Conservation (phyloP, 768 basidiomycete genomes). For the Termitomyces sp. region DNA sequence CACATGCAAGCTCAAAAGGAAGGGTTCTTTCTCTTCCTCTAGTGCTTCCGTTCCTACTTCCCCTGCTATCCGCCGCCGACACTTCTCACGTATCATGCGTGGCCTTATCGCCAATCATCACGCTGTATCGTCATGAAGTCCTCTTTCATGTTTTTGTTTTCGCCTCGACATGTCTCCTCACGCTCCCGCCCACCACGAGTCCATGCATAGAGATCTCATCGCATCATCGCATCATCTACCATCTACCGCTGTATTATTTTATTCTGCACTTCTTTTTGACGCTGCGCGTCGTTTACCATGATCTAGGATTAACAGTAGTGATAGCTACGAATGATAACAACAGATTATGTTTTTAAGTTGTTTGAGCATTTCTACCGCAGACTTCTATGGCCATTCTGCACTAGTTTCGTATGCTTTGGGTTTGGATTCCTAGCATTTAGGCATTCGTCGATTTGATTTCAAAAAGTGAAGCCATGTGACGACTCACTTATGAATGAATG, state of each 20-base stretch:
- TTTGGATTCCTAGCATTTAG: no score
- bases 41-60: background rate
- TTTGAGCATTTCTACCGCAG: no score
- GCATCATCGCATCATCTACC: no score
- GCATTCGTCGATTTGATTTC: no score
- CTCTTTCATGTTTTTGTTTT: background rate
- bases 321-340: background rate
- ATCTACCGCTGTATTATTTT: background rate
- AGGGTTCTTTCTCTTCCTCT: background rate
- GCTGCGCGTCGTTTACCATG: constrained; percentile 3
- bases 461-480: no score
- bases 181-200: background rate
- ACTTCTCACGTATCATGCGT: constrained; percentile 26
- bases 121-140: background rate
- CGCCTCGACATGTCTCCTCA: background rate
- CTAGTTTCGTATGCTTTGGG: no score
- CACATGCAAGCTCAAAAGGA: constrained; percentile 16
- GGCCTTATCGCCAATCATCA: constrained; percentile 16
- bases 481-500: no score
- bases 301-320: background rate
- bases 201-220: background rate
- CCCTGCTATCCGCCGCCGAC: constrained; percentile 16
- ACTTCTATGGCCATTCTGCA: background rate
- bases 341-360: background rate
- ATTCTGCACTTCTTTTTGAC: background rate